Evolutionary conservation across 495 filamentous ascomycete genomes (phyloP), one percentile per base, ranked within the genome.

Genomic region (Umbilicaria muhlenbergii): DNA sequence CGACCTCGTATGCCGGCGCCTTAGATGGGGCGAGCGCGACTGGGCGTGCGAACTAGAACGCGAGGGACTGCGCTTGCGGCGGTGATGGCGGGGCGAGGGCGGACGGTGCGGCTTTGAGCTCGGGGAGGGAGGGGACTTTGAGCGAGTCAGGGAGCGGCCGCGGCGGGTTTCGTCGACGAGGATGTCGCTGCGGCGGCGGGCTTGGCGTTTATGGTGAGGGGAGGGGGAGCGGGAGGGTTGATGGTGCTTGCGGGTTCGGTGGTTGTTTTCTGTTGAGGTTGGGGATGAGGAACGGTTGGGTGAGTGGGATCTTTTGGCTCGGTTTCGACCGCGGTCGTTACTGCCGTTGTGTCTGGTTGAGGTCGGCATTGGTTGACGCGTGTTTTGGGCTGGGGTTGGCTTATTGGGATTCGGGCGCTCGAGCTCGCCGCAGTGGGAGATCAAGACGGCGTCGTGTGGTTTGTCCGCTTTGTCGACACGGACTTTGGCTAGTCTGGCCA

Each of bases 371-470:
- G 24, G 24, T 28, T 28, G 24, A 1, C 8, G 24, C 24, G 0
- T 28, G 8, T 6, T 28, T 10, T 15, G 12, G 2, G 32, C 32
- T 41, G 14, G 36, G 17, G 6, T 21, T 42, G 3, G 45, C 15
- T 28, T 37, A 36, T 31, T 38, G 11, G 24, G 6, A 7, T 28
- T 28, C 3, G 37, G 45, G 47, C 43, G 55, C 38, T 60, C 51
- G 28, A 68, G 51, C 50, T 68, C 65, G 32, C 65, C 65, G 36
- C 61, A 66, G 35, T 55, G 48, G 6, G 51, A 44, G 34, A 69
- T 55, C 11, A 58, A 45, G 11, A 69, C 56, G 4, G 54, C 46
- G 6, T 58, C 46, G 11, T 52, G 33, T 2, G 65, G 65, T 21
- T 47, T 44, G 39, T 69, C 66, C 6, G 52, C 44, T n/a, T 52